Conservation (phyloP, 2,329 filamentous ascomycete genomes). For the Botryotinia narcissicola region DNA sequence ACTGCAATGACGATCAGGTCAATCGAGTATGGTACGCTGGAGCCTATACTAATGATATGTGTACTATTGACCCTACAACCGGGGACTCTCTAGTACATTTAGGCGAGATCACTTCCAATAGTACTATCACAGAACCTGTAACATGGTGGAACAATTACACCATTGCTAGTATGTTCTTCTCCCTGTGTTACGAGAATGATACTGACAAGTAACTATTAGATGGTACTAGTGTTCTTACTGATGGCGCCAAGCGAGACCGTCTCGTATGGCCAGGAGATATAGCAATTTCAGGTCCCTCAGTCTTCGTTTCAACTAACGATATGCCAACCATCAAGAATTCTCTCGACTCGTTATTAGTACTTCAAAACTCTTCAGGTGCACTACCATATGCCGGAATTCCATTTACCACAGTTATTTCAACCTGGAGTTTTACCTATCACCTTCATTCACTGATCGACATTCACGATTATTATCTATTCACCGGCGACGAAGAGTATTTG, state of each 20-base stretch:
- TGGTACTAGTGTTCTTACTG: constrained; percentile 39
- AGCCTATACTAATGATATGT: constrained; percentile 41
- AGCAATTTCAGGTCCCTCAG: constrained; percentile 53
- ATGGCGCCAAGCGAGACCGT: constrained; percentile 59
- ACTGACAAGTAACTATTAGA: constrained; percentile 7
- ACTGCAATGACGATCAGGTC: constrained; percentile 48
- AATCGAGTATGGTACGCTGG: constrained; percentile 54
- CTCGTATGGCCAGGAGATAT: constrained; percentile 63
- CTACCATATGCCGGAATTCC: constrained; percentile 42
- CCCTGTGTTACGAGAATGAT: constrained; percentile 34
- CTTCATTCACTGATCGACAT: constrained; percentile 58
- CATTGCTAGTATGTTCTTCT: constrained; percentile 1
- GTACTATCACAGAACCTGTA: not conserved
- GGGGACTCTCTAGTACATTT: constrained; percentile 27
- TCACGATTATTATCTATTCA: constrained; percentile 57
- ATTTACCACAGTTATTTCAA: constrained; percentile 39
- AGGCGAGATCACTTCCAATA: not conserved
- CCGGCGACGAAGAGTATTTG: constrained; percentile 53
- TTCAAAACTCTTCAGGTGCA: constrained; percentile 29
- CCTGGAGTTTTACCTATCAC: constrained; percentile 56
- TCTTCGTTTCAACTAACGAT: constrained; percentile 55
- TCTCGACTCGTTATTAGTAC: constrained; percentile 38
- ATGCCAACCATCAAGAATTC: constrained; percentile 50
- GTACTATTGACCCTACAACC: constrained; percentile 35
- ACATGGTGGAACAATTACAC: constrained; percentile 18